Conservation (phyloP, 257 asterid species). For the Penstemon barbatus region DNA sequence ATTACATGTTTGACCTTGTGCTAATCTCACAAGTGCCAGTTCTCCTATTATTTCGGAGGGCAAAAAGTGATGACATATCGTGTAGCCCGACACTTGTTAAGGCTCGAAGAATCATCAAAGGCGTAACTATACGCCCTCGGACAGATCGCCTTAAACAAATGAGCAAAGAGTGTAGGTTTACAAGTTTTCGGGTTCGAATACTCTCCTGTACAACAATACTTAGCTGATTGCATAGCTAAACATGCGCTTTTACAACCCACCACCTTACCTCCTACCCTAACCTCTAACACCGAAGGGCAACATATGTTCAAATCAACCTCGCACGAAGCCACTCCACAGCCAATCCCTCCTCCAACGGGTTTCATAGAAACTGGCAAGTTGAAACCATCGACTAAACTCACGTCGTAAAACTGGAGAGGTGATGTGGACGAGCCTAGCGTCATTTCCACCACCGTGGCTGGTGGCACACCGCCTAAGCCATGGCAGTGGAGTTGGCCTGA, state of each 20-base stretch:
- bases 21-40: too few relatives aligned
- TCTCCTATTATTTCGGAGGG: slow-evolving; percentile 46
- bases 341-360: slow-evolving; percentile 86
- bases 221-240: slow-evolving; percentile 83
- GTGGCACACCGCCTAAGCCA: slow-evolving; percentile 78
- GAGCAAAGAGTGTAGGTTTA: slow-evolving; percentile 73
- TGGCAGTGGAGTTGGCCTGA: slow-evolving; percentile 60
- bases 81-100: slow-evolving; percentile 78
- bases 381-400: slow-evolving; percentile 87
- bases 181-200: slow-evolving; percentile 63
- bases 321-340: slow-evolving; percentile 84
- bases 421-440: slow-evolving; percentile 70
- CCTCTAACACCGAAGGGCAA: slow-evolving; percentile 89
- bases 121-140: slow-evolving; percentile 91
- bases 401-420: slow-evolving; percentile 83
- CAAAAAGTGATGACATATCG: slow-evolving; percentile 82
- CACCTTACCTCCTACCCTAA: slow-evolving; percentile 60
- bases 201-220: slow-evolving; percentile 86
- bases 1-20: too few relatives aligned
- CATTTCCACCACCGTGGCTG: slow-evolving; percentile 96
- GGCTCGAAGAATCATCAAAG: slow-evolving; percentile 84
- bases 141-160: slow-evolving; percentile 84
- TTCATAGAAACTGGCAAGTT: slow-evolving; percentile 88
- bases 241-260: slow-evolving; percentile 96
- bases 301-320: slow-evolving; percentile 73